phyloP scores from a whole-genome alignment of 352 stramenopile species.

The Phytophthora constricta region DNA sequence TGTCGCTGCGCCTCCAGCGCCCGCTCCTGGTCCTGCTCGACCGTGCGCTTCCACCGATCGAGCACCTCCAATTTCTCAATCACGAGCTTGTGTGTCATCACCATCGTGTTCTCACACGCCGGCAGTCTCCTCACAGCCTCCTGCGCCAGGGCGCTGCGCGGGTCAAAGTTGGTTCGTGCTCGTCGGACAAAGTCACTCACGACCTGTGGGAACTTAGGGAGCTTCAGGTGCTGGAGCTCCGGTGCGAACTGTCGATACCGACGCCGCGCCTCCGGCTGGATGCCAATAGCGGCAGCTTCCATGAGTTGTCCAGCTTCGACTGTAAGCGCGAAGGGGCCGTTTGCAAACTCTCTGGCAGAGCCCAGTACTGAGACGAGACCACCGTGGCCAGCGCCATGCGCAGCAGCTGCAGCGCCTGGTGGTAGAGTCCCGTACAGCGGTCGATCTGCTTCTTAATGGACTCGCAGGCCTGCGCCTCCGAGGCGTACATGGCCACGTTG shows the following conservation, averaged over 20 bases:
- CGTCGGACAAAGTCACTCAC: slow-evolving; percentile 73
- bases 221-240: slow-evolving; percentile 49
- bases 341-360: slow-evolving; percentile 73
- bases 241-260: slow-evolving; percentile 67
- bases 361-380: slow-evolving; percentile 71
- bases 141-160: slow-evolving; percentile 55
- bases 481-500: slow-evolving; percentile 79
- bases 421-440: slow-evolving; percentile 58
- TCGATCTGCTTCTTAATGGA: slow-evolving; percentile 78
- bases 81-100: slow-evolving; percentile 78
- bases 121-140: slow-evolving; percentile 71
- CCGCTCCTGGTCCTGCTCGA: slow-evolving; percentile 62
- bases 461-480: slow-evolving; percentile 71
- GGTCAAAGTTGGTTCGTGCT: slow-evolving; percentile 65
- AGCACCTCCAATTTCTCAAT: slow-evolving; percentile 80
- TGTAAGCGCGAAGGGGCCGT: slow-evolving; percentile 65
- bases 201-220: slow-evolving; percentile 71
- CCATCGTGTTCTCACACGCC: slow-evolving; percentile 70
- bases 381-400: slow-evolving; percentile 69
- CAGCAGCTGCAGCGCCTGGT: slow-evolving; percentile 69
- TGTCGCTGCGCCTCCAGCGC: slow-evolving; percentile 54
- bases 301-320: slow-evolving; percentile 79
- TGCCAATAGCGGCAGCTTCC: slow-evolving; percentile 55
- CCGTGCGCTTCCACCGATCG: slow-evolving; percentile 61
- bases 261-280: slow-evolving; percentile 76